Evolutionary conservation across 345 rosid species (phyloP).

Genomic region (Excoecaria agallocha): DNA sequence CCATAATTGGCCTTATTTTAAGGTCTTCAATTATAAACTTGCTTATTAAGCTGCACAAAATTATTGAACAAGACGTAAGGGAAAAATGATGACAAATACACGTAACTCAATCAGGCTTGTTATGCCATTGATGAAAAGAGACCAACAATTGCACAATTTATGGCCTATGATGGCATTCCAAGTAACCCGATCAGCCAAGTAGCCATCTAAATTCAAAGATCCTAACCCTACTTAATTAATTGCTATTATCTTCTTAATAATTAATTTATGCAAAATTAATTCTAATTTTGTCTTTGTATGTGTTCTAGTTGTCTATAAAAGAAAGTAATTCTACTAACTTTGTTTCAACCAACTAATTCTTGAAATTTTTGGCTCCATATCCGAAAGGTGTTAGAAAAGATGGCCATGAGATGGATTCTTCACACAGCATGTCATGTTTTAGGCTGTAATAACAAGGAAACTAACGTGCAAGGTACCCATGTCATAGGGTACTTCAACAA

Average conservation of each 20-base stretch:
- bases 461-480: no score
- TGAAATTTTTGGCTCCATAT: not conserved
- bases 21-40: conserved; percentile 7
- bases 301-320: conserved; percentile 9
- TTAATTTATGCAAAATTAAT: not conserved
- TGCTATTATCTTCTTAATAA: not conserved
- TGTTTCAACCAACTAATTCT: not conserved
- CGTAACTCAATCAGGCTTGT: conserved; percentile 22
- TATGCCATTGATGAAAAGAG: conserved; percentile 10
- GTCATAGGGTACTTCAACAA: no score
- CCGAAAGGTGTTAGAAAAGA: not conserved
- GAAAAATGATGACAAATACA: not conserved
- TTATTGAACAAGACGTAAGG: conserved; percentile 11
- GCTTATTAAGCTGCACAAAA: conserved; percentile 1
- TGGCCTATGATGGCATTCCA: not conserved
- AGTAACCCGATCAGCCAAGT: not conserved
- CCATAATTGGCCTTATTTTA: not conserved
- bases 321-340: not conserved
- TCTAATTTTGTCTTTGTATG: not conserved
- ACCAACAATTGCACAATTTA: conserved; percentile 5
- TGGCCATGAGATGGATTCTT: conserved; percentile 49
- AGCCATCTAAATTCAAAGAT: not conserved
- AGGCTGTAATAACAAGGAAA: no score
- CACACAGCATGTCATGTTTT: conserved; percentile 41
- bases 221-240: not conserved